Evolutionary conservation across 352 stramenopile species (phyloP), one percentile per base, ranked within the genome.

Genomic region (Saprolegnia parasitica): DNA sequence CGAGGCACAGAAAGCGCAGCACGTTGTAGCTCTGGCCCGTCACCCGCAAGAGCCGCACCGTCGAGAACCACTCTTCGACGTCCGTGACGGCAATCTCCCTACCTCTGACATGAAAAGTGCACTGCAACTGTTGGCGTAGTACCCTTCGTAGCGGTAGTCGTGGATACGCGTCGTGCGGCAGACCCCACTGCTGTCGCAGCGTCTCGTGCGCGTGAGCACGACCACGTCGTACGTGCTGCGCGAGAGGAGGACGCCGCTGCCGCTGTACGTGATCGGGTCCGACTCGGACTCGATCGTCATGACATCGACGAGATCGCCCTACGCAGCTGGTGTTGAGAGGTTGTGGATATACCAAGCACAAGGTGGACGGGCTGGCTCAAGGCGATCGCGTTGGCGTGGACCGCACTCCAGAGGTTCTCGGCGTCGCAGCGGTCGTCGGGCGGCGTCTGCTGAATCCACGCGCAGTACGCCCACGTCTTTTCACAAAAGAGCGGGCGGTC

Each of bases 101-200:
- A 60, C 8, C 32, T 29, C 23, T 39, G 52, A 16, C 23, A 16
- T 58, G 8, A 16, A 16, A 58, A 58, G 23, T 15, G 8, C 52
- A 29, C 8, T 58, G 32, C 26, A 24, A n/a, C n/a, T n/a, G n/a
- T n/a, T n/a, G 6, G 72, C 29, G 21, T 32, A 45, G 1, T 39
- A 67, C 5, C 73, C 18, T 66, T 77, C 73, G 64, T 77, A 77
- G 9, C 73, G 63, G 26, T 75, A 77, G 35, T 77, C 73, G 23
- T 77, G 64, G 1, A 77, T 20, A 39, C 75, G 66, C 0, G 71
- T 49, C 0, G 70, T 73, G 4, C 46, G 29, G 24, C 73, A 75
- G 9, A 2, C 4, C 1, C 37, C 37, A 26, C 9, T 21, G 13
- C 15, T 26, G 29, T 20, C 32, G 26, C 70, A 77, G 5, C 23